Evolutionary conservation across 208 protist genomes (phyloP), one percentile per base, ranked within the genome.

Genomic region (Spongospora subterranea): DNA sequence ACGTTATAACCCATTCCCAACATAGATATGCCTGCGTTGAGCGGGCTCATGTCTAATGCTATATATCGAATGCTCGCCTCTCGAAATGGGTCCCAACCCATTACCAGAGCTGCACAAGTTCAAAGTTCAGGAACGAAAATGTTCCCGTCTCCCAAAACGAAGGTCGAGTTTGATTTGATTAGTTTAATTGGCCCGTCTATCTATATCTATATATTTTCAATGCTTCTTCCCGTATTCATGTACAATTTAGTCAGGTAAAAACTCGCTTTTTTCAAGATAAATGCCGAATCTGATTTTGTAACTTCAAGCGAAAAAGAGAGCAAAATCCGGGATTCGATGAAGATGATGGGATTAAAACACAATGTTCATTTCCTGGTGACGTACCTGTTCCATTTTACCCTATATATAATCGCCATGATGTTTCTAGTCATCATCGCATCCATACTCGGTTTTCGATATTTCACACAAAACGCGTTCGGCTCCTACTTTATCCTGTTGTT

Each of bases 391-490:
- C 6, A 60, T 60, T 60, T 29, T 60, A 24, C 24, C 13, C 50
- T 60, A 24, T 60, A 60, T 24, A 60, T 60, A 29, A 24, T 60
- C 24, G 50, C 50, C 24, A 24, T 60, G 13, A 60, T 24, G 24
- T 60, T 60, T 24, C 50, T 60, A 60, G 24, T 60, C 50, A 24
- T 24, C 50, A 60, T 60, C 50, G 50, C 50, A 6, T 60, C 13
- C 50, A 60, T 60, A 29, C 50, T 60, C 50, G 50, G 50, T 60
- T 60, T 60, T 60, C 50, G 50, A 60, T 60, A 60, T 60, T 60
- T 60, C 24, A 6, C 24, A 24, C 13, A 29, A 24, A 60, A 60
- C 50, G 50, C 50, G 50, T 60, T 60, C 50, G 50, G 50, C 50
- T 60, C 50, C 50, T 60, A 60, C 50, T 6, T 60, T 24, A 60